Percentiles rank a stretch among this genome's conserved stretches.
Evolutionary conservation across 192 early-diverging fungal genomes (phyloP).

Genomic region (Rhizoclosmatium globosum): DNA sequence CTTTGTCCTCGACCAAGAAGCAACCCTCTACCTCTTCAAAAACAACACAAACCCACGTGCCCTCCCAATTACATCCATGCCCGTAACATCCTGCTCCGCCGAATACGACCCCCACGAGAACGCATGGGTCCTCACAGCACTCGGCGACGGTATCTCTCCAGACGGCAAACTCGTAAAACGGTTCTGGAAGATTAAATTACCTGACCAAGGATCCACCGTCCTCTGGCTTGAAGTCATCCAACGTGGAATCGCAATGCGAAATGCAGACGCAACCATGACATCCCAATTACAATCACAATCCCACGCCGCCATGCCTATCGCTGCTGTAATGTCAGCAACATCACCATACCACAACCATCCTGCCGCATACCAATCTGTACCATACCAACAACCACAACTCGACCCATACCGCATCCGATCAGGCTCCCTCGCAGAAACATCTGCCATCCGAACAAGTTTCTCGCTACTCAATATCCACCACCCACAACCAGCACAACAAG

Average conservation of each 20-base stretch:
- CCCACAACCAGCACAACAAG: background rate
- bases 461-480: background rate
- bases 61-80: background rate
- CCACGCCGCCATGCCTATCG: background rate
- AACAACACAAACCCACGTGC: background rate
- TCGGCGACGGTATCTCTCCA: background rate
- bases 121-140: background rate
- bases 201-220: background rate
- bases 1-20: background rate
- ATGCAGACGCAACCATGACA: background rate
- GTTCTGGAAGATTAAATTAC: background rate
- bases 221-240: background rate
- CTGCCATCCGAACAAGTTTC: background rate
- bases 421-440: background rate
- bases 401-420: background rate
- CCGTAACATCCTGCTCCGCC: background rate
- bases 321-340: background rate
- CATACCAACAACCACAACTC: background rate
- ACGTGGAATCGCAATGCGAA: background rate
- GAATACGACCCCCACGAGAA: background rate
- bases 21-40: slow-evolving; percentile 5
- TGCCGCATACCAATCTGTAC: background rate
- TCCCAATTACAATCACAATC: background rate
- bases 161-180: background rate
- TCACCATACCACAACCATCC: background rate